These are phyloP conservation scores for Trichoderma oligosporum DNA, from an alignment of 2,329 filamentous ascomycete species.

Conservation along the genomic window DNA sequence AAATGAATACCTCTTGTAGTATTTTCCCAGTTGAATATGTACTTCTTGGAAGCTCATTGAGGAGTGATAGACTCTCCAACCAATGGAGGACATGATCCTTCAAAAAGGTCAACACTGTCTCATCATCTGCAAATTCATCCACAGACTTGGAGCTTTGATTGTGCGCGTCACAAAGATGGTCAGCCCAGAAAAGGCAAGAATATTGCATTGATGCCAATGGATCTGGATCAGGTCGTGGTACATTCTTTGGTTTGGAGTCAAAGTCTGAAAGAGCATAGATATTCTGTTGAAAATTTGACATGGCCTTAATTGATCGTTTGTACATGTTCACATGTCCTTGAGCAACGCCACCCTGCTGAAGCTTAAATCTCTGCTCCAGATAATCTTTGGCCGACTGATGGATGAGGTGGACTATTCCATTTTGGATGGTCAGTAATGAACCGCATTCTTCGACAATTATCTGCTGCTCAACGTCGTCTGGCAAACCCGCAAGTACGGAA, in stretches of 20 bases:
- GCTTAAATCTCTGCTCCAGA: slow-evolving; percentile 27
- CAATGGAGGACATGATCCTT: slow-evolving; percentile 22
- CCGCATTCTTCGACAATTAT: slow-evolving; percentile 34
- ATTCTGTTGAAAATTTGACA: slow-evolving; percentile 34
- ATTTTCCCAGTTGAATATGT: slow-evolving; percentile 15
- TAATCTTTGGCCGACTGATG: slow-evolving; percentile 45
- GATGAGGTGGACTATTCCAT: slow-evolving; percentile 35
- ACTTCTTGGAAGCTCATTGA: slow-evolving; percentile 18
- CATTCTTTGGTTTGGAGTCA: slow-evolving; percentile 26
- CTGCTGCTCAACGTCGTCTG: slow-evolving; percentile 21
- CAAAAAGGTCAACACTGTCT: slow-evolving; percentile 23
- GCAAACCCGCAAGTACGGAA: slow-evolving; percentile 24
- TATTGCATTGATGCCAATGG: slow-evolving; percentile 25
- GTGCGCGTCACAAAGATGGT: slow-evolving; percentile 29
- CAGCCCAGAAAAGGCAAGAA: slow-evolving; percentile 34
- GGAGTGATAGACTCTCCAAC: slow-evolving; percentile 22
- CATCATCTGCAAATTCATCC: slow-evolving; percentile 21
- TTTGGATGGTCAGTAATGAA: slow-evolving; percentile 34
- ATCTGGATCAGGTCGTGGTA: slow-evolving; percentile 18
- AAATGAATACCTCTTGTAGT: neutral
- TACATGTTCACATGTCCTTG: slow-evolving; percentile 33
- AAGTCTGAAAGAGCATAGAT: slow-evolving; percentile 32
- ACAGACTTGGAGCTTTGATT: neutral
- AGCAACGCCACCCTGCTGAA: slow-evolving; percentile 28
- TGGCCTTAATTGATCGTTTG: slow-evolving; percentile 32